Evolutionary conservation across 768 basidiomycete species (phyloP).

Genomic region (Asterophora lycoperdoides): DNA sequence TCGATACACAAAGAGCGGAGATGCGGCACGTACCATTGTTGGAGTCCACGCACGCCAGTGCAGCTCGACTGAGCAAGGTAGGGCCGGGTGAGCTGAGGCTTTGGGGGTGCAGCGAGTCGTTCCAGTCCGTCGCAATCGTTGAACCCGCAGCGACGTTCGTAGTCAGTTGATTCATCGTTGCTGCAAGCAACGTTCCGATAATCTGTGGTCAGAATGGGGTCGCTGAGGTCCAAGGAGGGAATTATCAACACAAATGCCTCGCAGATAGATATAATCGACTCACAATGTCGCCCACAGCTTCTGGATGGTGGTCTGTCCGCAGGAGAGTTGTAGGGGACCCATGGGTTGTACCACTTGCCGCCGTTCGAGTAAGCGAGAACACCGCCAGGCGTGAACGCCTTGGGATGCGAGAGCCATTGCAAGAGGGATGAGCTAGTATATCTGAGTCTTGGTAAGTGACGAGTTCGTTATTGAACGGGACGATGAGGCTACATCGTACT

Average conservation of each 20-base stretch:
- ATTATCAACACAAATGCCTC: not conserved
- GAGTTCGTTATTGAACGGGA: not conserved
- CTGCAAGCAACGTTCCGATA: constrained; percentile 37
- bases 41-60: constrained; percentile 35
- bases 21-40: constrained; percentile 30
- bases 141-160: constrained; percentile 40
- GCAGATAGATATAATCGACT: constrained; percentile 3
- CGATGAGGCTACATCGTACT: not conserved
- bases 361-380: constrained; percentile 29
- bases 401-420: not conserved
- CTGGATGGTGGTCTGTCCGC: constrained; percentile 39
- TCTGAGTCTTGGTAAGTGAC: not conserved
- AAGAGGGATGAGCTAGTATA: not conserved
- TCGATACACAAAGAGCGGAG: not conserved
- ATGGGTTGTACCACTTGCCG: constrained; percentile 37
- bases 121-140: constrained; percentile 41
- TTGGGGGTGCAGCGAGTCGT: constrained; percentile 41
- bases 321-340: constrained; percentile 39
- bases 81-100: constrained; percentile 40
- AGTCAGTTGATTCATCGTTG: constrained; percentile 41
- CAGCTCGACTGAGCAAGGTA: constrained; percentile 41
- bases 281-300: constrained; percentile 44
- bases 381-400: too few species aligned
- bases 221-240: constrained; percentile 13
- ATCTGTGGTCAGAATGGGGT: constrained; percentile 38